phyloP scores from a whole-genome alignment of 352 stramenopile species.

The Phytophthora quininea region DNA sequence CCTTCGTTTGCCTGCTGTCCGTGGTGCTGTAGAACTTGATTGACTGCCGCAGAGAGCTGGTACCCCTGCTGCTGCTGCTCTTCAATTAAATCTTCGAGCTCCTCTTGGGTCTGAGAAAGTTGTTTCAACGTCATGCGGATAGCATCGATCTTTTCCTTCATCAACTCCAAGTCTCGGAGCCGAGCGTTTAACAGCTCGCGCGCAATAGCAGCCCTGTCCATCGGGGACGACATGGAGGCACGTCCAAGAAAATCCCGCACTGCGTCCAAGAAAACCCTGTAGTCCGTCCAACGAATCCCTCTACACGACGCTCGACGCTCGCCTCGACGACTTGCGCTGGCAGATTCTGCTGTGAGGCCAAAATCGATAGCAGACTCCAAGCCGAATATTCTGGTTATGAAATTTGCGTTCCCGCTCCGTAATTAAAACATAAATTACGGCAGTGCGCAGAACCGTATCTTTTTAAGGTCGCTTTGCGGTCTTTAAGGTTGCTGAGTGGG shows the following conservation, averaged over 20 bases:
- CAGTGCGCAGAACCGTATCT: background rate
- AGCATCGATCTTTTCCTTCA: background rate
- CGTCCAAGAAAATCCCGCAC: background rate
- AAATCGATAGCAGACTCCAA: background rate
- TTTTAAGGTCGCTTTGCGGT: background rate
- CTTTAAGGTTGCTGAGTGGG: background rate
- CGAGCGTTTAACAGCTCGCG: background rate
- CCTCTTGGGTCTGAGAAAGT: background rate
- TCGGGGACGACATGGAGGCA: background rate
- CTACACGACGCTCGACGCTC: conserved; percentile 12
- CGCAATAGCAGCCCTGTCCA: background rate
- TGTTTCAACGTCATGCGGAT: background rate
- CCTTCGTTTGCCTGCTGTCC: background rate
- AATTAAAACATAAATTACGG: background rate
- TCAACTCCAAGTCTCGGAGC: background rate
- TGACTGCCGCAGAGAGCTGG: background rate
- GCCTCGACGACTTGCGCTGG: background rate
- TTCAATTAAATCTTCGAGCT: background rate
- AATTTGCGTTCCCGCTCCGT: background rate
- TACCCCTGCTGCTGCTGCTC: background rate
- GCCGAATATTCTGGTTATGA: background rate
- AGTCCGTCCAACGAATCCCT: no score
- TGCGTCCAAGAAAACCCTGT: no score
- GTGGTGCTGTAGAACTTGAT: background rate
- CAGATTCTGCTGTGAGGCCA: background rate